Conservation (phyloP, 768 basidiomycete species). For the Pleurotus citrinopileatus region DNA sequence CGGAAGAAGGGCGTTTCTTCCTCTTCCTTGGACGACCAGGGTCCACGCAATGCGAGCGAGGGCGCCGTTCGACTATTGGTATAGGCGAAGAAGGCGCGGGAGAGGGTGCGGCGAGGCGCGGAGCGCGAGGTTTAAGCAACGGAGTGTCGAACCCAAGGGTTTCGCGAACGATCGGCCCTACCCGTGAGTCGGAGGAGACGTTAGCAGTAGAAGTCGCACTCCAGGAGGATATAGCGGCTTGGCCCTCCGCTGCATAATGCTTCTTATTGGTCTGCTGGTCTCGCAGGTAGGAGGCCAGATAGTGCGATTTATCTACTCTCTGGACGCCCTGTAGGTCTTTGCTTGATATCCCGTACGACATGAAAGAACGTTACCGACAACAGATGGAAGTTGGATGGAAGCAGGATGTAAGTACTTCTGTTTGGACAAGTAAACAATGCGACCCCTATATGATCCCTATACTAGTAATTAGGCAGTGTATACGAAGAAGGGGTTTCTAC, state of each 20-base stretch:
- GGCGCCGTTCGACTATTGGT: too few relatives aligned
- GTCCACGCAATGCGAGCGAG: too few relatives aligned
- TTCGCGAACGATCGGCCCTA: too few relatives aligned
- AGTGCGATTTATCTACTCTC: constrained; percentile 37
- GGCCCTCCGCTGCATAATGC: constrained; percentile 41
- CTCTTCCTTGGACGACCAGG: neutral
- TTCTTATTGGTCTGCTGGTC: constrained; percentile 45
- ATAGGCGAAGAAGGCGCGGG: too few relatives aligned
- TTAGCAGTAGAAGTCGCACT: neutral
- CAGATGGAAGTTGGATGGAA: neutral
- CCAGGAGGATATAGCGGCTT: constrained; percentile 29
- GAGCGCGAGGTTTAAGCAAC: constrained; percentile 46
- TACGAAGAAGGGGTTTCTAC: constrained; percentile 56
- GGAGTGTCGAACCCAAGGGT: constrained; percentile 49
- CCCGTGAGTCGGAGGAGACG: too few relatives aligned
- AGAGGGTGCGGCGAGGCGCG: neutral
- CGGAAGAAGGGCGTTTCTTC: neutral
- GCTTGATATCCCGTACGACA: neutral
- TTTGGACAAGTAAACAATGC: neutral
- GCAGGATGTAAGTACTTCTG: neutral
- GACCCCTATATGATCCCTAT: neutral
- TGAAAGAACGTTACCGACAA: neutral
- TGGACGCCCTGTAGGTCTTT: neutral
- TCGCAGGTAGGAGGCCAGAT: constrained; percentile 45
- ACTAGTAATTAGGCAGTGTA: constrained; percentile 44